Evolutionary conservation across 192 early-diverging fungal species (phyloP).

Genomic region (Paraglomus brasilianum): DNA sequence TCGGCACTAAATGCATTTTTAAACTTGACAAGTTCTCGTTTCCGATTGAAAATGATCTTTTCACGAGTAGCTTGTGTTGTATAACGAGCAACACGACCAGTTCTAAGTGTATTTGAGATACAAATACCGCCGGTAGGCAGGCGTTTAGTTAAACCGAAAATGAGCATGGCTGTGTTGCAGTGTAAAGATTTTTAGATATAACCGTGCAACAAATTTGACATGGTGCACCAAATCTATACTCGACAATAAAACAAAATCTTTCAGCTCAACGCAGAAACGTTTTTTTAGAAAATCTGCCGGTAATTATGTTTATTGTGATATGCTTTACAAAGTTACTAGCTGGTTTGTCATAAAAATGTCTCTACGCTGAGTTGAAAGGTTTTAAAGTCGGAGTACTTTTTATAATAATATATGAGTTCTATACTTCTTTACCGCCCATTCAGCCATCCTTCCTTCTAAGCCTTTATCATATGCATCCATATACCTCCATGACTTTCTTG

Average conservation of each 20-base stretch:
- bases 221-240: too few species aligned
- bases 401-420: too few species aligned
- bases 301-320: too few species aligned
- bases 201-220: too few species aligned
- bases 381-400: too few species aligned
- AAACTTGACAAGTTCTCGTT: slow-evolving; percentile 10
- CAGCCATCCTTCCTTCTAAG: slow-evolving; percentile 2
- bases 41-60: slow-evolving; percentile 11
- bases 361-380: too few species aligned
- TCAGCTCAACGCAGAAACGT: too few species aligned
- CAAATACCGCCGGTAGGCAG: background rate
- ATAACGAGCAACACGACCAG: background rate
- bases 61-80: slow-evolving; percentile 1
- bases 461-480: slow-evolving; percentile 15
- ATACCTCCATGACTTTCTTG: slow-evolving; percentile 22
- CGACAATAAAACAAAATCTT: too few species aligned
- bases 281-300: too few species aligned
- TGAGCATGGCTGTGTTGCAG: slow-evolving; percentile 6
- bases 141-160: background rate
- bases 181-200: slow-evolving; percentile 7
- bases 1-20: slow-evolving; percentile 8
- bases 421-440: slow-evolving; percentile 14
- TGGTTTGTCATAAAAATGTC: too few species aligned
- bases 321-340: too few species aligned
- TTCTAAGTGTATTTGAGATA: slow-evolving; percentile 20